These are phyloP conservation scores for Evernia prunastri DNA, from an alignment of 495 filamentous ascomycete species.

Conservation along the genomic window DNA sequence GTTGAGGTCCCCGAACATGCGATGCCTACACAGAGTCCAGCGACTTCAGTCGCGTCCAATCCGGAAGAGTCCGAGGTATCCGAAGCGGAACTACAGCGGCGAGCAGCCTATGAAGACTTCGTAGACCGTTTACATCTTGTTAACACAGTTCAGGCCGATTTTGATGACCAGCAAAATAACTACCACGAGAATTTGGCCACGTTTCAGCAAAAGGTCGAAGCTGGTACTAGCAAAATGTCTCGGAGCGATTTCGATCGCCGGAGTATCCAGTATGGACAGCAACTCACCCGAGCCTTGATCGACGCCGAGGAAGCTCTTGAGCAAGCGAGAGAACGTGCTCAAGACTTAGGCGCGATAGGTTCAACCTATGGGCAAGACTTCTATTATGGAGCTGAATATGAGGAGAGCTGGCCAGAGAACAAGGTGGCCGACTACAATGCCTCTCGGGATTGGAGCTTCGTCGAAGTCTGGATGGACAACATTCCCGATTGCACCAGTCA, in stretches of 20 bases:
- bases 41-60: neutral
- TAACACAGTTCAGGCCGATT: neutral
- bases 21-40: neutral
- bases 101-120: constrained; percentile 11
- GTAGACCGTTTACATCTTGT: neutral
- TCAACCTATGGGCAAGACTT: neutral
- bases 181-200: neutral
- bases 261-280: neutral
- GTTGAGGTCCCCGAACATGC: neutral
- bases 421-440: neutral
- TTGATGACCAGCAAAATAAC: constrained; percentile 2
- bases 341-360: neutral
- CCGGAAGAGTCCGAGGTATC: neutral
- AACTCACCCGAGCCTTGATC: constrained; percentile 13
- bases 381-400: neutral
- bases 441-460: neutral
- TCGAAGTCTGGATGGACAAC: constrained; percentile 16
- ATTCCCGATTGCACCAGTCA: constrained; percentile 3
- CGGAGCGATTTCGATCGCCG: constrained; percentile 11
- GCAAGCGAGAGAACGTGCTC: neutral
- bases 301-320: constrained; percentile 4
- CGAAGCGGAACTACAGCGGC: neutral
- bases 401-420: neutral
- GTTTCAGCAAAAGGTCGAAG: neutral
- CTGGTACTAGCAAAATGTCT: constrained; percentile 3